Evolutionary conservation across 2,329 filamentous ascomycete genomes (phyloP), one percentile per base, ranked within the genome.

Genomic region (Cladosporium sp.): DNA sequence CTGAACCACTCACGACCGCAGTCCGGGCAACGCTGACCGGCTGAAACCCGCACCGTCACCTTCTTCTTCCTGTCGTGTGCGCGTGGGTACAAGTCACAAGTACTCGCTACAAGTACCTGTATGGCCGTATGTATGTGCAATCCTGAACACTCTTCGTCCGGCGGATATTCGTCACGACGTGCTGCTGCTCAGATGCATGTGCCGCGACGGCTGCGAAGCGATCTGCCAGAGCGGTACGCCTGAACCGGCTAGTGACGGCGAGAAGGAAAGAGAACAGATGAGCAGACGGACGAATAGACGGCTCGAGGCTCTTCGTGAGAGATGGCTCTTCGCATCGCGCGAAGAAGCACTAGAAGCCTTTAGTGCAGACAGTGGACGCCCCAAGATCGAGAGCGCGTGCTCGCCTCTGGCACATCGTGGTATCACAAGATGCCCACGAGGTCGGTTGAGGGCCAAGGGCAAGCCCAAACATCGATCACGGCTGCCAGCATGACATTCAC

Each of bases 41-140:
- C 49, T 54, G 60, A 63, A 56, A 56, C 60, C 49, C 32, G 32
- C 6, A 53, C 56, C 60, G 49, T 54, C 60, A 63, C 60, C 60
- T 56, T 48, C 49, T 30, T 46, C 48, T 63, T 13, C 23, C 23
- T 25, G 59, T 46, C 23, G 39, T 46, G 39, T 13, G 48, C 25
- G 46, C 13, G 46, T 26, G 26, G 25, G 13, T 2, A 21, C 3
- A 4, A 16, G 30, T 23, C 56, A 56, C 49, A 56, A 54, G 49
- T 63, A 63, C 49, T 39, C 60, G 60, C 43, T 63, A 63, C 49
- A 56, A 63, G 49, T 56, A 63, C 49, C 28, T 13, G 21, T 25
- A 46, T 18, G 34, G n/a, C n/a, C 5, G n/a, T 23, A 21, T 46
- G 39, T 46, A 46, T 11, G n/a, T 46, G 39, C 39, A 13, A 46